These are phyloP conservation scores for Neofusicoccum laricinum DNA, from an alignment of 2,329 filamentous ascomycete genomes.

Conservation along the genomic window DNA sequence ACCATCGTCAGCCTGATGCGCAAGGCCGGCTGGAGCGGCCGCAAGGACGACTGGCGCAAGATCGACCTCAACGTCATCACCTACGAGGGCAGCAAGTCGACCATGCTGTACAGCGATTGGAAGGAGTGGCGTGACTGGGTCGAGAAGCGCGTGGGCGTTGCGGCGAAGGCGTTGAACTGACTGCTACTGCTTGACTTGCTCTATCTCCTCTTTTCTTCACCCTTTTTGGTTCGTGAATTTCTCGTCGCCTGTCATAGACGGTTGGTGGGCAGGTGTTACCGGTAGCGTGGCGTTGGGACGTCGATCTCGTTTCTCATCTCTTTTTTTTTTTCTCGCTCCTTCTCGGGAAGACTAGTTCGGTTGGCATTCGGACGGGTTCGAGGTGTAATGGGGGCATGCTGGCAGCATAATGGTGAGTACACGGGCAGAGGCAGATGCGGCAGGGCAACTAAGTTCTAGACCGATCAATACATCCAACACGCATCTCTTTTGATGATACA, in stretches of 20 bases:
- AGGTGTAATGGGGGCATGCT: neutral
- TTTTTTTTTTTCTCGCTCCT: neutral
- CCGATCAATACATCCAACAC: neutral
- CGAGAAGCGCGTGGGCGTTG: conserved; percentile 24
- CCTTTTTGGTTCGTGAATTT: neutral
- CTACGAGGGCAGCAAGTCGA: conserved; percentile 82
- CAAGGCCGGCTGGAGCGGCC: conserved; percentile 87
- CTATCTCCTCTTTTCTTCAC: neutral
- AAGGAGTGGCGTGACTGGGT: conserved; percentile 77
- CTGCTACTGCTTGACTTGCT: neutral
- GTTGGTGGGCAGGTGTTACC: neutral
- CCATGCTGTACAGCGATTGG: conserved; percentile 69
- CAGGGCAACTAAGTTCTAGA: neutral
- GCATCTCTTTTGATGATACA: neutral
- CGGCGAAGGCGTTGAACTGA: conserved; percentile 1
- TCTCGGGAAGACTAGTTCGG: neutral
- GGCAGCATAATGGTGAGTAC: neutral
- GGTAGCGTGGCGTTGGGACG: neutral
- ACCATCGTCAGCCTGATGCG: conserved; percentile 85
- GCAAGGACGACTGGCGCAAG: conserved; percentile 66
- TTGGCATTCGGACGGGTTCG: neutral
- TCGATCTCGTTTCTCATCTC: neutral
- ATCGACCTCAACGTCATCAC: conserved; percentile 75
- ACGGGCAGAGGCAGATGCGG: neutral
- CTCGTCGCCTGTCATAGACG: neutral